Percentiles rank a stretch among this genome's conserved stretches.
Evolutionary conservation across 208 protist species (phyloP).

Genomic region (Acanthamoeba castellanii): DNA sequence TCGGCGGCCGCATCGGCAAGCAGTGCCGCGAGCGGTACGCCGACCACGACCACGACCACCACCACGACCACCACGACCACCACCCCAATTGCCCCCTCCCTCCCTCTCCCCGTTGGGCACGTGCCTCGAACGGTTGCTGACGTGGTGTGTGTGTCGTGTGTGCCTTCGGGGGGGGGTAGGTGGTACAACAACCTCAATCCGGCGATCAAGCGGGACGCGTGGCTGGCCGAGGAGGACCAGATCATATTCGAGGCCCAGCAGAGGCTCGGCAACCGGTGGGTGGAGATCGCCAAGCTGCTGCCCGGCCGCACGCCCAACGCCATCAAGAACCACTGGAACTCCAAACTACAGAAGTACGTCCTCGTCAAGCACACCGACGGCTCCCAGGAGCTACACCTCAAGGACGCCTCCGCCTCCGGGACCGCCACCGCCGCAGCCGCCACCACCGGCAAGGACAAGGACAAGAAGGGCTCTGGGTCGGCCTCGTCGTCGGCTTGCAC

Average conservation of each 20-base stretch:
- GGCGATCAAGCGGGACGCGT: slow-evolving; percentile 86
- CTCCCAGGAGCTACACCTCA: neutral
- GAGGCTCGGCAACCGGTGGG: slow-evolving; percentile 85
- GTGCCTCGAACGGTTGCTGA: too few species aligned
- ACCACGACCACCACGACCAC: slow-evolving; percentile 79
- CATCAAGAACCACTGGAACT: slow-evolving; percentile 93
- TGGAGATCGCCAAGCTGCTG: slow-evolving; percentile 89
- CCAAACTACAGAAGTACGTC: slow-evolving; percentile 14
- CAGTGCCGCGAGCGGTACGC: slow-evolving; percentile 82
- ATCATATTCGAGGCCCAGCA: slow-evolving; percentile 35
- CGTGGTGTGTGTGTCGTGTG: too few species aligned
- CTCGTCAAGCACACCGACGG: neutral
- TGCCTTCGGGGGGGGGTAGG: neutral
- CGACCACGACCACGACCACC: slow-evolving; percentile 67
- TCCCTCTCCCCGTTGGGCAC: slow-evolving; percentile 75
- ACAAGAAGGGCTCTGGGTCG: neutral
- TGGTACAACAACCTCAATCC: slow-evolving; percentile 90
- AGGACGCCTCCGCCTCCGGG: neutral
- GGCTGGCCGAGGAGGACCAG: slow-evolving; percentile 77
- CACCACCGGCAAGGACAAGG: neutral
- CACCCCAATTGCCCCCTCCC: slow-evolving; percentile 77
- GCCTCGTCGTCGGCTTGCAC: neutral
- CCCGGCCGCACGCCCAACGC: slow-evolving; percentile 89
- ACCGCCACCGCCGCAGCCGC: neutral
- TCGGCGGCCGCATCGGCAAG: slow-evolving; percentile 81